These are phyloP conservation scores for Diaporthe vexans DNA, from an alignment of 2,329 filamentous ascomycete species.

Conservation along the genomic window DNA sequence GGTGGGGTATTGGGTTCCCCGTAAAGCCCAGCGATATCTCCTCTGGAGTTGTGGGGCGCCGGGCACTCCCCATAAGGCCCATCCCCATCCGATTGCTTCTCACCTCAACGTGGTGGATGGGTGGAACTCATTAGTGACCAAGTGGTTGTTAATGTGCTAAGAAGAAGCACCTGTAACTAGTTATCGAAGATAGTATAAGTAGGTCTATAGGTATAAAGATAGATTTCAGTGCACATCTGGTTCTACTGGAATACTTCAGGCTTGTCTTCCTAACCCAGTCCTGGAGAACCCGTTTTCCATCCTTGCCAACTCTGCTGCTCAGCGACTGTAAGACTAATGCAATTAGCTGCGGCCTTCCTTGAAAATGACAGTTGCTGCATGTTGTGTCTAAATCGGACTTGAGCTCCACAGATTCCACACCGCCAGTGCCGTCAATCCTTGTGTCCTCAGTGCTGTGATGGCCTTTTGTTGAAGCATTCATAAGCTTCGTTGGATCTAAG, in stretches of 20 bases:
- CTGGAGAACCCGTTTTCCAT: background rate
- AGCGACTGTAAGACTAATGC: background rate
- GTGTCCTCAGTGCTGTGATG: background rate
- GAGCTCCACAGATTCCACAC: background rate
- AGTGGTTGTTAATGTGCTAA: too few species aligned
- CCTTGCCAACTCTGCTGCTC: background rate
- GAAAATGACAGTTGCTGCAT: background rate
- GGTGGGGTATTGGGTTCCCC: conserved; percentile 3
- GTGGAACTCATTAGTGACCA: too few species aligned
- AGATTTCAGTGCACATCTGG: conserved; percentile 1
- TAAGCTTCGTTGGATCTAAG: background rate
- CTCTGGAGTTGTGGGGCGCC: background rate
- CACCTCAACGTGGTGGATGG: too few species aligned
- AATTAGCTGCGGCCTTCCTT: background rate
- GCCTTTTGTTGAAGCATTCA: background rate
- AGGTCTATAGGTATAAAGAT: too few species aligned
- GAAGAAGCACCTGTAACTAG: too few species aligned
- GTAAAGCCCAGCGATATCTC: conserved; percentile 5
- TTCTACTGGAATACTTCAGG: background rate
- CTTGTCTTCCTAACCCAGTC: background rate
- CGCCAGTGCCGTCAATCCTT: background rate
- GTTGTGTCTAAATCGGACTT: background rate
- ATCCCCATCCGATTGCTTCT: too few species aligned
- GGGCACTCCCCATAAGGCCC: background rate
- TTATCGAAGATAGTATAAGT: too few species aligned